These are phyloP conservation scores for Nephelium lappaceum DNA, from an alignment of 345 rosid species.

Conservation along the genomic window DNA sequence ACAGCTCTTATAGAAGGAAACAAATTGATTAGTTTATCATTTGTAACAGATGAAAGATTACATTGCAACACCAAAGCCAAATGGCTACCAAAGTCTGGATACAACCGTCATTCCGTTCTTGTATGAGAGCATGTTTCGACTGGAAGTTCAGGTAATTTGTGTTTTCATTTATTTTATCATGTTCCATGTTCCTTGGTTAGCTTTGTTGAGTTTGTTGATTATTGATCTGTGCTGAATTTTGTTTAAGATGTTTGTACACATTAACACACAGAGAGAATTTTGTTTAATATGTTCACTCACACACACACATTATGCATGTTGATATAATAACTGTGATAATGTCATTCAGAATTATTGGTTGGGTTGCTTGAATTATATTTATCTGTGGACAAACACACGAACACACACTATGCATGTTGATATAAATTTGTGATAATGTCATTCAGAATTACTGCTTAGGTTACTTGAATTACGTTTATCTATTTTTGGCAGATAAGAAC, in stretches of 20 bases:
- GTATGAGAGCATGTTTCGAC: constrained; percentile 86
- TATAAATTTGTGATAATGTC: not conserved
- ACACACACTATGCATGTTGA: no score
- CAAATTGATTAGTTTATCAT: constrained; percentile 21
- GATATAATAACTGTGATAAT: not conserved
- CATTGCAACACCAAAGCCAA: constrained; percentile 98
- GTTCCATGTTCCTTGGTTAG: constrained; percentile 1
- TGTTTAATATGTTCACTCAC: no score
- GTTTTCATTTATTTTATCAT: constrained; percentile 15
- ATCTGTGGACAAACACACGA: no score
- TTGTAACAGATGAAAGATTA: constrained; percentile 85
- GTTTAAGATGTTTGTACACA: not conserved
- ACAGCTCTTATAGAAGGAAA: constrained; percentile 3
- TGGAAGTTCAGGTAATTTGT: constrained; percentile 78
- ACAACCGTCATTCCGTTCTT: constrained; percentile 89
- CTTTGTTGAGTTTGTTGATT: not conserved
- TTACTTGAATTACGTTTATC: constrained; percentile 1
- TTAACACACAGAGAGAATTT: no score
- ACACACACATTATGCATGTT: not conserved
- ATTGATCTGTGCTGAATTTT: not conserved
- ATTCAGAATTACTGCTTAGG: not conserved
- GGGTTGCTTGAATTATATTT: no score
- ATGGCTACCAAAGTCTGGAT: constrained; percentile 98
- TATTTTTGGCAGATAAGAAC: constrained; percentile 76
- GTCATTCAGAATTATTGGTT: no score